Base-by-base conservation (phyloP, 2,329 filamentous ascomycete species). In the Aspergillus niger region DNA sequence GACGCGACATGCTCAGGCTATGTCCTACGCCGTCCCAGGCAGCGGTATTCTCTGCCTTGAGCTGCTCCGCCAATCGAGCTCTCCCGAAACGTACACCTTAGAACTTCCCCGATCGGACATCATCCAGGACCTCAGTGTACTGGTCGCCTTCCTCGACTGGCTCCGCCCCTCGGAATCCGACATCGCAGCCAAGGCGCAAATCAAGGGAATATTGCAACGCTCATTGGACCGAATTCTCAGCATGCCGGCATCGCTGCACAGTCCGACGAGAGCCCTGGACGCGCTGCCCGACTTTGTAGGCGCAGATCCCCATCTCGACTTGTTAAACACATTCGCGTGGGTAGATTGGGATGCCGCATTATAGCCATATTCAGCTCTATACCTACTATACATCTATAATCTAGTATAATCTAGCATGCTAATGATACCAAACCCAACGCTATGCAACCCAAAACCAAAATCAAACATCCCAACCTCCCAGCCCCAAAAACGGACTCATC, bases 401-500 rank as follows among this genome's bases (percentile, higher is more conserved):
- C 11, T 36, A 36, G 10, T 36, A 36, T 36, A 11, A 47, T 47
- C 22, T 47, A 24, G 10, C 13, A 24, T 13, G 15, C 13, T 3
- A 26, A 47, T 17, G 10, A 17, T 30, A 49, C 24, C 20, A 48
- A 24, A 8, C 22, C 10, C 13, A 44, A 24, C 20, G 20, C 41
- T 44, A 44, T 22, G n/a, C n/a, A 32, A 17, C 13, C 5, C n/a
- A 17, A 44, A 52, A 55, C 36, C 49, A 48, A 20, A 38, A 28
- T 28, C 11, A 36, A 28, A 30, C 3, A 3, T 49, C 22, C 57
- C 38, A 38, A 11, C 54, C 52, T 13, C n/a, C 20, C n/a, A 62
- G 41, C n/a, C 61, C 38, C 41, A 65, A 49, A 48, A 65, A 65
- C 6, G 62, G 65, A 17, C 59, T 63, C 50, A 64, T 62, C n/a